Conservation (phyloP, 1,284 basidiomycete species). For the Trametes sp. region DNA sequence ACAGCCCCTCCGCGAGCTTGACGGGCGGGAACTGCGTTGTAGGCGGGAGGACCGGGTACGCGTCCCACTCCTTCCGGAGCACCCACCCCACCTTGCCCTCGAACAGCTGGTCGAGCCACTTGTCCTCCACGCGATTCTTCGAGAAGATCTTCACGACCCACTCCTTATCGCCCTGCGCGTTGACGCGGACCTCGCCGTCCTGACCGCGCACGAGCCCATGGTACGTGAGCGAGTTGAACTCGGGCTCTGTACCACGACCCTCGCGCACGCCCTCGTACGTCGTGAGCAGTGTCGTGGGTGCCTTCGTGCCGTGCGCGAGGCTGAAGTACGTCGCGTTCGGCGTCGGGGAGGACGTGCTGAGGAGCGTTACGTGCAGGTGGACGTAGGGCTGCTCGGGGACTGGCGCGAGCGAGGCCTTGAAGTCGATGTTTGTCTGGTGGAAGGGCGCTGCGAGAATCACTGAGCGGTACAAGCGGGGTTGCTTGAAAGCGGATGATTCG, state of each 20-base stretch:
- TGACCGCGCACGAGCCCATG: constrained; percentile 61
- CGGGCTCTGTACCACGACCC: constrained; percentile 61
- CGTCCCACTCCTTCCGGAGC: constrained; percentile 83
- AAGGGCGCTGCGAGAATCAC: constrained; percentile 84
- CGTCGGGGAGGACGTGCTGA: constrained; percentile 76
- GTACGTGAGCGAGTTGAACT: constrained; percentile 93
- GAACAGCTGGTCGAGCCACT: constrained; percentile 74
- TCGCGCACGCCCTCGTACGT: constrained; percentile 63
- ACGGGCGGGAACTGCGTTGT: constrained; percentile 77
- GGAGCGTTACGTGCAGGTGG: constrained; percentile 87
- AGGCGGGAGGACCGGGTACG: constrained; percentile 78
- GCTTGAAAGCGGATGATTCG: constrained; percentile 21
- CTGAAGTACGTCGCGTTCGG: constrained; percentile 80
- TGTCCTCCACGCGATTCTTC: constrained; percentile 64
- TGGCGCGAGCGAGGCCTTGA: constrained; percentile 51
- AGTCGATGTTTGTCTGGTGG: constrained; percentile 64
- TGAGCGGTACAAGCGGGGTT: constrained; percentile 56
- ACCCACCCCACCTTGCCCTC: constrained; percentile 82
- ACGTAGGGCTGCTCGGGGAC: constrained; percentile 81
- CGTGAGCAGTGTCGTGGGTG: constrained; percentile 80
- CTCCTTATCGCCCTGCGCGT: constrained; percentile 34
- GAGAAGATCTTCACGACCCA: constrained; percentile 93
- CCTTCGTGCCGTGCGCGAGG: constrained; percentile 49
- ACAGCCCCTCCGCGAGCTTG: constrained; percentile 78
- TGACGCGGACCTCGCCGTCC: constrained; percentile 37